Conservation (phyloP, 2,329 filamentous ascomycete species). For the Diaporthe aspalathi region DNA sequence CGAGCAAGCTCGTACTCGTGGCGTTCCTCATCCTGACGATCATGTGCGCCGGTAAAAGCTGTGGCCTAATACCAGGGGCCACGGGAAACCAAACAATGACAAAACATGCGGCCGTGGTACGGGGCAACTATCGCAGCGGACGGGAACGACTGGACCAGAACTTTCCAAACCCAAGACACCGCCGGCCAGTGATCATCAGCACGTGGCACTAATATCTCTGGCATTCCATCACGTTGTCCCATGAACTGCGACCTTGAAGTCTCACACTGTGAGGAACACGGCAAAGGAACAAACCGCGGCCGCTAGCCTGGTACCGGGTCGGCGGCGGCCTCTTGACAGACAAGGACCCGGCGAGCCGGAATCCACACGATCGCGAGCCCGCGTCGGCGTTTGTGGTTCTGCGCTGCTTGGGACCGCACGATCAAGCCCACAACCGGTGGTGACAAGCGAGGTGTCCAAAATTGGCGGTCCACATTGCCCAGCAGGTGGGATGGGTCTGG, state of each 20-base stretch:
- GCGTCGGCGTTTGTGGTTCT: not conserved
- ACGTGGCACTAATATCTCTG: slow-evolving; percentile 13
- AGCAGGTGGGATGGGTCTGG: not conserved
- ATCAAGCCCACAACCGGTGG: not conserved
- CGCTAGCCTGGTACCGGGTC: not conserved
- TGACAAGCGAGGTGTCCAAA: not conserved
- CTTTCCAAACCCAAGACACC: not conserved
- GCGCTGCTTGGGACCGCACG: not conserved
- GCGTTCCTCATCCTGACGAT: slow-evolving; percentile 12
- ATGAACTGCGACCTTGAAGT: too few relatives aligned
- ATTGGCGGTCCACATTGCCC: slow-evolving; percentile 17
- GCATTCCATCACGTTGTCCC: slow-evolving; percentile 20
- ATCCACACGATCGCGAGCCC: slow-evolving; percentile 7
- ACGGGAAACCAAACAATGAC: slow-evolving; percentile 1
- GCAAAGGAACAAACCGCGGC: not conserved
- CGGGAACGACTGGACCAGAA: slow-evolving; percentile 14
- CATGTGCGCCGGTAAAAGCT: not conserved
- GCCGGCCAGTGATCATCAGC: not conserved
- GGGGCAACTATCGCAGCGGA: slow-evolving; percentile 6
- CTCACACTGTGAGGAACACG: slow-evolving; percentile 12
- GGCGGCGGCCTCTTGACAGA: slow-evolving; percentile 1
- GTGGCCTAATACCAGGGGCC: not conserved
- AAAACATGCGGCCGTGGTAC: not conserved
- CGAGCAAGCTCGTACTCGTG: not conserved
- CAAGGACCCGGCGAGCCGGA: slow-evolving; percentile 11